Base-by-base conservation (phyloP, 495 filamentous ascomycete species). In the Penicillium riverlandense region DNA sequence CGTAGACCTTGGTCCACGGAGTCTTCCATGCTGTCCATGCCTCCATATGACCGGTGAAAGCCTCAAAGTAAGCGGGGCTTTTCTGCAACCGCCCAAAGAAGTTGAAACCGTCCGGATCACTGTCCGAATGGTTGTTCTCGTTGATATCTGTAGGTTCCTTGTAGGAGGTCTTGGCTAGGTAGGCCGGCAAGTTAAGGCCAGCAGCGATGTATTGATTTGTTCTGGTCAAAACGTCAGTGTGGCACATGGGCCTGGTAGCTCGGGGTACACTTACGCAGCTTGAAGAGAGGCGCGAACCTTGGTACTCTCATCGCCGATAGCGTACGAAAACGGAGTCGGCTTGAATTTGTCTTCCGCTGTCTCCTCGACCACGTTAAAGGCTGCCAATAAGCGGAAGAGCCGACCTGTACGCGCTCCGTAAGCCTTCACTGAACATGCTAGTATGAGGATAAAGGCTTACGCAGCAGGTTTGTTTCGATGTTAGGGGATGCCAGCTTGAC, bases 1-100 rank as follows among this genome's bases (percentile, higher is more conserved):
- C 56, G 46, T 62, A 66, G 11, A 63, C 59, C 35, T 51, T 52
- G 1, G 69, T 54, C 64, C 64, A 72, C 0, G 56, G 63, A 7
- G 49, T 61, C 40, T 62, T 56, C 44, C 49, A 51, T 35, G 43
- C 28, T 33, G 54, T 63, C 52, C 57, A 61, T 6, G 53, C 51
- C 32, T 62, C 59, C 71, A 76, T 76, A 31, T 60, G 60, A 1
- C 55, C 41, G 29, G 68, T 57, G 48, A 75, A 71, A 30, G 57
- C 45, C 22, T 51, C 55, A 29, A 67, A 54, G 35, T 50, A 49
- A 1, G 51, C 41, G 0, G 72, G 69, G 13, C 58, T 55, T 9
- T 54, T 44, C 35, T 52, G 45, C 9, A 64, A 35, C 49, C 67
- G 49, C 0, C 41, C 52, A 28, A 62, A 59, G 41, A 62, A 76